Base-by-base conservation (phyloP, 495 filamentous ascomycete species). In the Talaromyces liani region DNA sequence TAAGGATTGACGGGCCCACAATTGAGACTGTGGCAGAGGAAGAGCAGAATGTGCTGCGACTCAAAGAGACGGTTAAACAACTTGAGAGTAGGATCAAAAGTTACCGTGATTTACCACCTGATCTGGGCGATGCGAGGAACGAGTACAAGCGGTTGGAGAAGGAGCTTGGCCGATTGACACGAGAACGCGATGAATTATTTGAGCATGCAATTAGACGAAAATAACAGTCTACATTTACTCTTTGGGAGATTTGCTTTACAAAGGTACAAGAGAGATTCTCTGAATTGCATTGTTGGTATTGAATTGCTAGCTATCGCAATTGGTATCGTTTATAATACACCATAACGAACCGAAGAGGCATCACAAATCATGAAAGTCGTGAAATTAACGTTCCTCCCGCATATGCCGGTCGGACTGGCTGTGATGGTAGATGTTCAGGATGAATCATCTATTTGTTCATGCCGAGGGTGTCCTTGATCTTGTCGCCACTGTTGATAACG, bases 21-120 rank as follows among this genome's bases (percentile, higher is more conserved):
- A 76, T 86, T 22, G 77, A 83, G 5, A 77, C 83, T 7, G 67
- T 90, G 4, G 71, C 79, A 12, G 74, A 73, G 27, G 73, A 81
- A 63, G 80, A 85, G 63, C 71, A 73, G n/a, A 71, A 73, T 20
- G 67, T 75, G 29, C 66, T 69, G 58, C 72, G 59, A 25, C 60
- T 72, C 58, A 67, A 63, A 39, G 72, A 73, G 55, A 72, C 57
- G 20, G 76, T 87, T 7, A 73, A 80, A 29, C 69, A 65, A 0
- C 75, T 87, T 24, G 86, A 90, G 65, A 71, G 75, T 7, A 78
- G 72, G 0, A 82, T 89, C 41, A 74, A 77, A 24, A 77, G 73
- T 3, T 93, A 89, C 66, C 81, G 86, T 64, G 85, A 88, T 7
- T 70, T 96, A 63, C 89, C 91, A 12, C 84, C 83, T 14, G 88